A percentile compares a stretch with the other conserved stretches of the same genome.
These are phyloP conservation scores for Myxozyma vanderwaltii DNA, from an alignment of 805 yeast species.

Conservation along the genomic window DNA sequence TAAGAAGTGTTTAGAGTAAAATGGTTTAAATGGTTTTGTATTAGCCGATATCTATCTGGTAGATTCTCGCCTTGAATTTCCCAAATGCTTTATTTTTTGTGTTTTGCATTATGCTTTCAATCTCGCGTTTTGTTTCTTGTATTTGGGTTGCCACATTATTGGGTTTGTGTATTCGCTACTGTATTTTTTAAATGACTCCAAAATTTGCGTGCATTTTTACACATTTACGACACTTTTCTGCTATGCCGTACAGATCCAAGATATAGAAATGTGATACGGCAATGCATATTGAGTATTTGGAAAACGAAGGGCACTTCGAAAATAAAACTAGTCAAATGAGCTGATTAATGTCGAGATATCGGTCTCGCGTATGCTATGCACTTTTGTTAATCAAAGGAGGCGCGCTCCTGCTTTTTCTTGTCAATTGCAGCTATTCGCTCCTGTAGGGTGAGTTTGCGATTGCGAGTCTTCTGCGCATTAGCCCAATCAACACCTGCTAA, in stretches of 20 bases:
- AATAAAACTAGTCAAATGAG: too few species aligned
- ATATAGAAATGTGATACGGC: too few species aligned
- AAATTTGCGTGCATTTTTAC: background rate
- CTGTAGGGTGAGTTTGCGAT: slow-evolving; percentile 13
- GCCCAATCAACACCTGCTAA: slow-evolving; percentile 22
- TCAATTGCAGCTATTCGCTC: slow-evolving; percentile 23
- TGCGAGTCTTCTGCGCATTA: slow-evolving; percentile 5
- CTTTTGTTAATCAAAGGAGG: too few species aligned
- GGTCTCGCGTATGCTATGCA: too few species aligned
- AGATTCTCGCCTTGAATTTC: background rate
- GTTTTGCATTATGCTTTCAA: background rate
- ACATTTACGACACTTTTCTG: background rate
- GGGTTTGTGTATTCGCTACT: background rate
- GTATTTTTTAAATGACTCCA: background rate
- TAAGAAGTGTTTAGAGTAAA: slow-evolving; percentile 19
- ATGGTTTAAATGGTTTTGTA: background rate
- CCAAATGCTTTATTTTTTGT: too few species aligned
- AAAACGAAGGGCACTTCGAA: too few species aligned
- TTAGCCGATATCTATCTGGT: slow-evolving; percentile 1
- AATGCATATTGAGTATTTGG: too few species aligned
- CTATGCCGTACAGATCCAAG: background rate
- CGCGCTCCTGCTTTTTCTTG: background rate
- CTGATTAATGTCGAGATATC: too few species aligned
- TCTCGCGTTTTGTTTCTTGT: background rate
- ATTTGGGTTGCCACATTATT: background rate